Base-by-base conservation (phyloP, 2,329 filamentous ascomycete species). In the Diaporthe longicolla region DNA sequence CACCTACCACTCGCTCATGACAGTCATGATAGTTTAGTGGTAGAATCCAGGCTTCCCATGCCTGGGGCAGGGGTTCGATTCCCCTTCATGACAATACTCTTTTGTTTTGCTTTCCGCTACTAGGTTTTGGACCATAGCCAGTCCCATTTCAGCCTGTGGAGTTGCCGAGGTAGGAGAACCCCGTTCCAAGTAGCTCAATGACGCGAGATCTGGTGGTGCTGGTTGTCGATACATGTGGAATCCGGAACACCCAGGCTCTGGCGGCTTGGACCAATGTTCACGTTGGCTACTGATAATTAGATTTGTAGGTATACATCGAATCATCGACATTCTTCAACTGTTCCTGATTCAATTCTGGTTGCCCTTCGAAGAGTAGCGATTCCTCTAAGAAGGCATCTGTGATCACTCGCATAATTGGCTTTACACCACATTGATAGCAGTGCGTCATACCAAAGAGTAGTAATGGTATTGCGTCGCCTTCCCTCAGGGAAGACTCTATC, bases 11-110 rank as follows among this genome's bases (percentile, higher is more conserved):
- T 13, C 37, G 2, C 0, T 19, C 1, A 4, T 29, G 40, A 13
- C 17, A 32, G 63, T 68, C 63, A 68, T 68, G 63, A 68, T 68
- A 68, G 63, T 68, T 68, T 68, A 68, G 63, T 68, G 63, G 63
- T 68, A 68, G 63, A 68, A 68, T 68, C 63, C 63, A 68, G 63
- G 63, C 63, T 68, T 68, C 63, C 63, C 63, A 68, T 68, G 63
- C 63, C 63, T 68, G 63, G 63, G 63, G 63, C 63, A 68, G 63
- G 63, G 63, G 63, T 68, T 68, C 63, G 63, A 68, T 68, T 68
- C 63, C 63, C 63, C 63, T 68, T 68, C 63, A 68, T 68, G 63
- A 68, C 63, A 66, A 9, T 10, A 3, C 5, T 45, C 1, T 45
- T 45, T 45, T 45, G 15, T 17, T 48, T 9, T 48, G 45, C 45